Percentiles rank a stretch among this genome's conserved stretches.
Conservation (phyloP, 2,329 filamentous ascomycete genomes). For the Trichothecium roseum region DNA sequence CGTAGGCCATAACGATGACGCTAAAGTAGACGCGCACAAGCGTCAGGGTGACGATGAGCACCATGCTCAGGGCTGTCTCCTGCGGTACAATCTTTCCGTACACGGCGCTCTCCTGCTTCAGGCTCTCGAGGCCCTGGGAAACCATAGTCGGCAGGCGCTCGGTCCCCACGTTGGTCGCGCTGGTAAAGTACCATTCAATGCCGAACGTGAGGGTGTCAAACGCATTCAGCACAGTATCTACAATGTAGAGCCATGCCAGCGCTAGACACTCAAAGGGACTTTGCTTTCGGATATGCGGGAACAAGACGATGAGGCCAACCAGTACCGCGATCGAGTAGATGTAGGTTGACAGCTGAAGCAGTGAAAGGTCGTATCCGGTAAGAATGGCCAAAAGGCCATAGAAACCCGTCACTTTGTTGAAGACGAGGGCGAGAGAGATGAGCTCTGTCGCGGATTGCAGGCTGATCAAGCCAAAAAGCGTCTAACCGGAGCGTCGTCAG, state of each 20-base stretch:
- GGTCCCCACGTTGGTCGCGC: constrained; percentile 34
- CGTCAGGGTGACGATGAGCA: constrained; percentile 64
- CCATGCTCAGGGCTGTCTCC: constrained; percentile 64
- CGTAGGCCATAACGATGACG: constrained; percentile 73
- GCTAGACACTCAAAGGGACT: constrained; percentile 69
- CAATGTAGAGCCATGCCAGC: constrained; percentile 74
- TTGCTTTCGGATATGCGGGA: constrained; percentile 71
- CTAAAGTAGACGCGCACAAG: constrained; percentile 73
- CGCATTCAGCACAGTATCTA: constrained; percentile 75
- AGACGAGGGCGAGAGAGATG: constrained; percentile 69
- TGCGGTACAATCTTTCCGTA: constrained; percentile 31
- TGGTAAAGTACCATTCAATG: constrained; percentile 72
- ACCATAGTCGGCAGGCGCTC: constrained; percentile 12
- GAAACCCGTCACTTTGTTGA: constrained; percentile 87
- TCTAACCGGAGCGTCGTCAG: constrained; percentile 35
- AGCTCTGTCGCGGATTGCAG: constrained; percentile 80
- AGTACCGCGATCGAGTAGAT: constrained; percentile 73
- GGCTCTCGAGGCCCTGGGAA: constrained; percentile 20
- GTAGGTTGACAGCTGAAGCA: constrained; percentile 83
- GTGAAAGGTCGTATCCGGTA: constrained; percentile 74
- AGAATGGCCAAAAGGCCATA: constrained; percentile 84
- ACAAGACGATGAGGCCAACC: constrained; percentile 55
- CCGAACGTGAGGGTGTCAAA: constrained; percentile 76
- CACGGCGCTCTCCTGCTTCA: constrained; percentile 20
- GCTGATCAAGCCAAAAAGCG: constrained; percentile 76